Base-by-base conservation (phyloP, 164 flowering plant species). In the Tinospora cordifolia region DNA sequence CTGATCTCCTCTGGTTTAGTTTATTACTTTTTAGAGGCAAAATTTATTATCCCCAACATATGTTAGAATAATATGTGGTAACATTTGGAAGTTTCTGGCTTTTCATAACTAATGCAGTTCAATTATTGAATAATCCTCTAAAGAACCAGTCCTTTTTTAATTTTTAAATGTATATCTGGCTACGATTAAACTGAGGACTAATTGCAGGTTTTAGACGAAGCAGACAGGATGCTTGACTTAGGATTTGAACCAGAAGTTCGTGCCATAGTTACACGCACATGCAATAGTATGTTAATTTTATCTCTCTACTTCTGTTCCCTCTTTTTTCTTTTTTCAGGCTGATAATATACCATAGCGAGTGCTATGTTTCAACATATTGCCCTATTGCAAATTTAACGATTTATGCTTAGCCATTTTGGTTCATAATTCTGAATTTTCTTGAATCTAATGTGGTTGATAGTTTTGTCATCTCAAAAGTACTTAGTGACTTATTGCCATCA, bases 171-270 rank as follows among this genome's bases (percentile, higher is more conserved):
- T n/a, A n/a, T 44, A 44, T 11, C 47, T 44, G 12, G 10, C 24
- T 54, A 8, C 22, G 68, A 13, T 1, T 65, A 30, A 19, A 21
- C 17, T n/a, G n/a, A 7, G 22, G 22, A 36, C 26, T 47, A 60
- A 71, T 36, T 74, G 39, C 71, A 95, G 99, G 94, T 95, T 69
- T 83, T 95, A 8, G 99, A 95, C 81, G 99, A 95, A 84, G 99
- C 99, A 63, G 99, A 95, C 81, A 83, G 98, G 64, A 95, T 95
- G 99, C 96, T 95, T 77, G 99, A 95, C 77, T 85, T 95, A 94
- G 99, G 99, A 75, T 95, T 95, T 82, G 96, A 92, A 77, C 95
- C 84, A 46, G 96, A 87, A 81, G 99, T 95, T 71, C 99, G 99
- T 21, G 72, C 84, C 62, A 90, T 95, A 77, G 72, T 95, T 76